Percentiles rank a stretch among this genome's conserved stretches.
phyloP scores from a whole-genome alignment of 2,329 filamentous ascomycete genomes.

The Nannizziopsis barbatae region DNA sequence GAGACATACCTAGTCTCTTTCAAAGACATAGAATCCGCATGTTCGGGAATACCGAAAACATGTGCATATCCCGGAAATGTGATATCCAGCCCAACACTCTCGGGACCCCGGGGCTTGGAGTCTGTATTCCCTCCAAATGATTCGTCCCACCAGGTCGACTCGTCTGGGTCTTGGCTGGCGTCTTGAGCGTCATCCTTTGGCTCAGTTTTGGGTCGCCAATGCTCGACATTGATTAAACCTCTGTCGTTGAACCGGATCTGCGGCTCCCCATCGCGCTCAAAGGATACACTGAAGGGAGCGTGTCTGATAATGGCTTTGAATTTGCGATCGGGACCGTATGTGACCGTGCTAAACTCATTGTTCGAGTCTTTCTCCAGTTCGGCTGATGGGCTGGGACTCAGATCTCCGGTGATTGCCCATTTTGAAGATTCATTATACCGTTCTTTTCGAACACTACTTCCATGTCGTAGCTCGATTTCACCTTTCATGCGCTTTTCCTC shows the following conservation, averaged over 20 bases:
- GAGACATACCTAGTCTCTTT: conserved; percentile 62
- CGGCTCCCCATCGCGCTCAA: conserved; percentile 67
- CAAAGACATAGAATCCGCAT: conserved; percentile 76
- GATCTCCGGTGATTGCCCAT: conserved; percentile 74
- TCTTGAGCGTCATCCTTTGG: conserved; percentile 28
- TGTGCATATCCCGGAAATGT: conserved; percentile 84
- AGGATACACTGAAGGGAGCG: conserved; percentile 73
- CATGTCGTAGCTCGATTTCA: conserved; percentile 75
- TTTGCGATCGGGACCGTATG: conserved; percentile 63
- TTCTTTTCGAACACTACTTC: conserved; percentile 76
- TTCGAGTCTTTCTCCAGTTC: conserved; percentile 56
- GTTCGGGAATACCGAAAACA: conserved; percentile 89
- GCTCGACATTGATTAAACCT: conserved; percentile 86
- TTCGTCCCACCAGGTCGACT: conserved; percentile 97
- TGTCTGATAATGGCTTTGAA: conserved; percentile 78
- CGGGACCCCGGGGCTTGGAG: conserved; percentile 84
- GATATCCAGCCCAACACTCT: conserved; percentile 84
- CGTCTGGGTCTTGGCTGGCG: conserved; percentile 49
- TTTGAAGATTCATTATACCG: conserved; percentile 85
- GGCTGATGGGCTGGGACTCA: conserved; percentile 60
- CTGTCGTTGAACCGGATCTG: conserved; percentile 83
- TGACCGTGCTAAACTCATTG: conserved; percentile 56
- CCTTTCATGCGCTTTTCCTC: conserved; percentile 84
- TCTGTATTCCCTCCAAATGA: conserved; percentile 91
- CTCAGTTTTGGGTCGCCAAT: conserved; percentile 84